Base-by-base conservation (phyloP, 2,329 filamentous ascomycete genomes). In the Ilyonectria destructans region DNA sequence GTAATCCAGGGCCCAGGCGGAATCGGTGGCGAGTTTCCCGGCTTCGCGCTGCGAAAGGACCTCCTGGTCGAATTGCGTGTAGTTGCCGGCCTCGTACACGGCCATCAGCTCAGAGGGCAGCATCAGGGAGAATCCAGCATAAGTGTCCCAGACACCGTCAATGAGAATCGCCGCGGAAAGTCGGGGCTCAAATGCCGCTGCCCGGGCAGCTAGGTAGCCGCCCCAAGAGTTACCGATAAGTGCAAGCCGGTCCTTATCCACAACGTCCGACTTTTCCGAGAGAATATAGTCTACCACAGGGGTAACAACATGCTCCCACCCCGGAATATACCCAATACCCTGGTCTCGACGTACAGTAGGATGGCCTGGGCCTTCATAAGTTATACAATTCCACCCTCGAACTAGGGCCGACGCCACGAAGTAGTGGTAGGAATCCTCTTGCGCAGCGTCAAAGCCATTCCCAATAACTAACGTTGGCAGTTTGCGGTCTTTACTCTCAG, bases 291-390 rank as follows among this genome's bases (percentile, higher is more conserved):
- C 82, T 0, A 86, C 72, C 1, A 85, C 74, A 0, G 83, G 83
- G 0, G 77, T 80, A 5, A 82, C 75, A 0, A 82, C 83, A 7
- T 65, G 74, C 71, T 84, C 82, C 83, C 84, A 86, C 21, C 85
- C 77, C 0, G 77, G 78, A 19, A 84, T 83, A 69, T 86, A 86
- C 3, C 81, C 83, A 1, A 85, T 52, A 3, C 77, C 71, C 43
- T 86, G 82, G 0, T 80, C 65, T 1, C 85, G 80, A 10, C 82
- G 80, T 2, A 83, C 80, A 0, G 76, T 81, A 3, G 79, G 78
- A 68, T 86, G 84, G 0, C 84, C 84, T 0, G 84, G 85, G 0
- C 85, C 85, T 52, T 86, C 84, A 68, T 84, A 87, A 0, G 81
- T 81, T 10, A 86, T 77, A 33, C 79, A 77, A 59, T 86, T 85